These are phyloP conservation scores for Pleurotus djamor DNA, from an alignment of 768 basidiomycete genomes.

Conservation along the genomic window DNA sequence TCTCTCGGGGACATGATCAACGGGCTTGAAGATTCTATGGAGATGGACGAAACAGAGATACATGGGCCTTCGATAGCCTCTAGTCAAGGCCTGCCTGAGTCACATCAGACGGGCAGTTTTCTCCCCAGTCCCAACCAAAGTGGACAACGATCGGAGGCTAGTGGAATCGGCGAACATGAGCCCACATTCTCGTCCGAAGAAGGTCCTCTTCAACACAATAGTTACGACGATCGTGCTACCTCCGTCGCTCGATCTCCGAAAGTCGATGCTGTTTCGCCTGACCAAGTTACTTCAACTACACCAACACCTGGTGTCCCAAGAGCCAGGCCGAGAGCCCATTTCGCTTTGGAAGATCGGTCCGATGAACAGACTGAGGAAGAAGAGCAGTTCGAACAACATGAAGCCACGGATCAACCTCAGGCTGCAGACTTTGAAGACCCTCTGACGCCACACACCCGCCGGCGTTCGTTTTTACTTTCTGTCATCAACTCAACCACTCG, in stretches of 20 bases:
- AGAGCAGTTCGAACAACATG: constrained; percentile 10
- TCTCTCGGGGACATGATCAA: constrained; percentile 7
- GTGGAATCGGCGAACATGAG: constrained; percentile 31
- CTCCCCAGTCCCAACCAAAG: constrained; percentile 3
- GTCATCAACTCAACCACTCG: constrained; percentile 83
- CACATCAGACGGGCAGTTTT: not conserved
- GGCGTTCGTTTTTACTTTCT: constrained; percentile 78
- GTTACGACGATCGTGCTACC: constrained; percentile 17
- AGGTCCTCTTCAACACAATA: constrained; percentile 31
- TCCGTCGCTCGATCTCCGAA: constrained; percentile 21
- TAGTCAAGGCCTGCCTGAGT: constrained; percentile 14
- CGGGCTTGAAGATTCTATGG: constrained; percentile 6
- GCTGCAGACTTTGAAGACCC: constrained; percentile 27
- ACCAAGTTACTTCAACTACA: constrained; percentile 55
- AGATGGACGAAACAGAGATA: constrained; percentile 53
- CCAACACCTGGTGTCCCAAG: constrained; percentile 69
- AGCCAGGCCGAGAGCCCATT: constrained; percentile 49
- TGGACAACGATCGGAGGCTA: constrained; percentile 10
- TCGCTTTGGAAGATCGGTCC: constrained; percentile 37
- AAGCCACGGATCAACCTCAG: constrained; percentile 14
- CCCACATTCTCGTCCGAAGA: constrained; percentile 73
- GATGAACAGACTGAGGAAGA: constrained; percentile 12
- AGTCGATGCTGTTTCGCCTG: constrained; percentile 36
- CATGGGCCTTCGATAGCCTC: constrained; percentile 35
- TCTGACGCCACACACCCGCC: constrained; percentile 69